Evolutionary conservation across 2,329 filamentous ascomycete genomes (phyloP).

Genomic region (Arthrobotrys iridis): DNA sequence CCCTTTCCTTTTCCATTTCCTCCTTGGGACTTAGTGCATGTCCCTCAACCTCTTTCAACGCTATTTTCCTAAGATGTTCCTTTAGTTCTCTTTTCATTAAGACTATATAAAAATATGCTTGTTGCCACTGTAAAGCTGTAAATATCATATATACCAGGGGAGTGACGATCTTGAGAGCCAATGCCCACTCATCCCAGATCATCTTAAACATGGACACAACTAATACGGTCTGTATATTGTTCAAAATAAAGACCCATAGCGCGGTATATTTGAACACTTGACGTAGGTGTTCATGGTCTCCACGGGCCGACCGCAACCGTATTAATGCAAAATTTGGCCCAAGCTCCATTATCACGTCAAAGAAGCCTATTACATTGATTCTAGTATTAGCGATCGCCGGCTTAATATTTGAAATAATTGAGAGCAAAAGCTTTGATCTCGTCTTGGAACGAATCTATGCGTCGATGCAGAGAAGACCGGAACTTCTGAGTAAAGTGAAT

Average conservation of each 20-base stretch:
- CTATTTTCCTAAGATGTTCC: neutral
- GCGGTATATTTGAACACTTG: neutral
- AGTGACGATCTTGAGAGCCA: neutral
- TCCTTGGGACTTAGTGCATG: neutral
- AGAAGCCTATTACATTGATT: neutral
- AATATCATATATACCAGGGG: neutral
- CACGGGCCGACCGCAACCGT: neutral
- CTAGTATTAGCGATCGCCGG: too few species aligned
- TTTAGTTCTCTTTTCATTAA: neutral
- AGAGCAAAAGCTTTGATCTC: too few species aligned
- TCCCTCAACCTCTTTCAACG: neutral
- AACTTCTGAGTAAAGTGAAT: too few species aligned
- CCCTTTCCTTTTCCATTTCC: neutral
- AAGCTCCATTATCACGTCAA: neutral
- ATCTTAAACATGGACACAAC: neutral
- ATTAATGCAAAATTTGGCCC: neutral
- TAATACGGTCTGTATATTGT: neutral
- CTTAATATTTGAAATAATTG: too few species aligned
- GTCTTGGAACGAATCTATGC: too few species aligned
- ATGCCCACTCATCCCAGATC: slow-evolving; percentile 1
- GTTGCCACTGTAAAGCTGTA: neutral
- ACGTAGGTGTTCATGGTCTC: neutral
- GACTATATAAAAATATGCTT: neutral
- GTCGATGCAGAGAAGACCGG: too few species aligned
- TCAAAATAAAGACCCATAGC: neutral